A percentile compares a stretch with the other conserved stretches of the same genome.
phyloP scores from a whole-genome alignment of 345 rosid species.

The Gossypium raimondii region DNA sequence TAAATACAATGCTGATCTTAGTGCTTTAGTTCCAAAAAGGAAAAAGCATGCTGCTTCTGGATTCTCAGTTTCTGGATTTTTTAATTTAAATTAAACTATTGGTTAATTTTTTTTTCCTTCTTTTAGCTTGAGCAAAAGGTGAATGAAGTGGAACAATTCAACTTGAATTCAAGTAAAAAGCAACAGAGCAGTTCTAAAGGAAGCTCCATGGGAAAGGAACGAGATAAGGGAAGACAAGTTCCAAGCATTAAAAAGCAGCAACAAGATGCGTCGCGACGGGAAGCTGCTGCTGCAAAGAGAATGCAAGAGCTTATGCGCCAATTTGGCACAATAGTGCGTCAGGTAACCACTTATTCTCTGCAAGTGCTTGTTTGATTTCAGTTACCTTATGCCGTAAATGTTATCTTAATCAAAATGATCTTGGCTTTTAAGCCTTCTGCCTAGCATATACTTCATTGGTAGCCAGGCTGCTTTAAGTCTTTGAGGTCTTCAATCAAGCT shows the following conservation, averaged over 20 bases:
- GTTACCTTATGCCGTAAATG: background rate
- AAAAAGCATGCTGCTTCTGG: background rate
- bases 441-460: background rate
- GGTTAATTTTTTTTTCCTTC: background rate
- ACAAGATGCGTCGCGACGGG: constrained; percentile 59
- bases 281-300: constrained; percentile 80
- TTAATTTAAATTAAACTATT: background rate
- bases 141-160: constrained; percentile 63
- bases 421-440: background rate
- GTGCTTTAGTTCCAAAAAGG: background rate
- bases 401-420: background rate
- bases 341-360: constrained; percentile 27
- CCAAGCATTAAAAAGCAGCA: constrained; percentile 62
- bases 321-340: constrained; percentile 63
- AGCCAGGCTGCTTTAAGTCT: background rate
- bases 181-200: constrained; percentile 42
- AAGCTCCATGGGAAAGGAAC: constrained; percentile 43
- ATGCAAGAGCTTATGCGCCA: constrained; percentile 93
- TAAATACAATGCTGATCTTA: constrained; percentile 3
- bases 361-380: background rate
- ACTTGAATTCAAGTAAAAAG: constrained; percentile 33
- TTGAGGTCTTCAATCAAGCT: background rate
- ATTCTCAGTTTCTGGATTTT: background rate
- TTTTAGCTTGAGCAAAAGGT: constrained; percentile 68
- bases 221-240: constrained; percentile 51